A percentile compares a stretch with the other conserved stretches of the same genome.
Evolutionary conservation across 2,329 filamentous ascomycete genomes (phyloP).

Genomic region (Aureobasidium uvarum): DNA sequence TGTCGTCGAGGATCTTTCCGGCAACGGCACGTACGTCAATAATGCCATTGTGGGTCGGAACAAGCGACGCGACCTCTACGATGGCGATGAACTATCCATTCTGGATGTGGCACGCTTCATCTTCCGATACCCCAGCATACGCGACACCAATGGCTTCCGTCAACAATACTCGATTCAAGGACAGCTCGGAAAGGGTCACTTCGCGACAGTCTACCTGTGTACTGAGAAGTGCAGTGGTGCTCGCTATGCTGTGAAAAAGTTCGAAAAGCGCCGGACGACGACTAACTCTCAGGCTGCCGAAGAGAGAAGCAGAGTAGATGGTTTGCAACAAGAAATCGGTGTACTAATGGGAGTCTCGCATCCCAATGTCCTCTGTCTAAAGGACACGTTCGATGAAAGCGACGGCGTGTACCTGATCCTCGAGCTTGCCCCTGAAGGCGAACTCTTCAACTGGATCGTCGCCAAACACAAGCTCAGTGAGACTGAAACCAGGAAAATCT

Average conservation of each 20-base stretch:
- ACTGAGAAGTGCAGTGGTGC: constrained; percentile 80
- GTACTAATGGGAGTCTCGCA: constrained; percentile 97
- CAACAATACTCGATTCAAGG: constrained; percentile 84
- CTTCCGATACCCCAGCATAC: constrained; percentile 80
- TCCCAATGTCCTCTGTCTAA: constrained; percentile 86
- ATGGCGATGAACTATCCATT: constrained; percentile 87
- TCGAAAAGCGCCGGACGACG: constrained; percentile 78
- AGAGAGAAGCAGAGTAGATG: constrained; percentile 78
- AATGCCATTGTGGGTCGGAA: constrained; percentile 89
- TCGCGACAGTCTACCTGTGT: constrained; percentile 89
- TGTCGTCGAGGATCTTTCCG: constrained; percentile 88
- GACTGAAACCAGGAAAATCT: constrained; percentile 78
- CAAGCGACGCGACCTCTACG: constrained; percentile 80
- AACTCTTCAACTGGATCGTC: constrained; percentile 94
- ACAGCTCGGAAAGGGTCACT: constrained; percentile 90
- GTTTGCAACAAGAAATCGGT: constrained; percentile 91
- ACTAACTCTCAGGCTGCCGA: constrained; percentile 45
- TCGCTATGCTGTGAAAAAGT: constrained; percentile 90
- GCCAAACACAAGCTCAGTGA: constrained; percentile 86
- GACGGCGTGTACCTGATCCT: constrained; percentile 89
- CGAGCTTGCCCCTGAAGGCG: constrained; percentile 87
- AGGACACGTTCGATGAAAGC: constrained; percentile 89
- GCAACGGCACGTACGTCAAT: constrained; percentile 95
- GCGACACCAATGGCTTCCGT: constrained; percentile 72
- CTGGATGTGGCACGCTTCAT: constrained; percentile 82